Base-by-base conservation (phyloP, 768 basidiomycete species). In the Nevesoporus exiguus region DNA sequence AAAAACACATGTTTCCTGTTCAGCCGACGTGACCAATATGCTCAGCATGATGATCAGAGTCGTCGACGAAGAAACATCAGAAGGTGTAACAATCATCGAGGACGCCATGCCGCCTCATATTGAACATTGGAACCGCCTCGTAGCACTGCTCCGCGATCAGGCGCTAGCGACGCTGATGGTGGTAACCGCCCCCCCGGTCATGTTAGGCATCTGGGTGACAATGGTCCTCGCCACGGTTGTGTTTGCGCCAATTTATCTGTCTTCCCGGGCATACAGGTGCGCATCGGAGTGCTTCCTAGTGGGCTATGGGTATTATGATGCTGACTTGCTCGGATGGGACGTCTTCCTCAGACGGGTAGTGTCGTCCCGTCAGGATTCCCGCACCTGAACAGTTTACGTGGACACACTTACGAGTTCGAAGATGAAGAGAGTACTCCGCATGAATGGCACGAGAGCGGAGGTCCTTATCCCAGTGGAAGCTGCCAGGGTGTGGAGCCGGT, bases 161-260 rank as follows among this genome's bases (percentile, higher is more conserved):
- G n/a, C 25, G 15, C 31, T 29, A 1, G 22, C 24, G 45, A 17
- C n/a, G n/a, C n/a, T n/a, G n/a, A n/a, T n/a, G 15, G 47, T 22
- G 21, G 33, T 49, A 15, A 47, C 11, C 3, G 31, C 57, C 13
- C 42, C 49, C 1, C 47, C 44, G 0, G 52, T 42, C 6, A 3
- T 60, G 5, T 40, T 67, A 4, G 65, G 65, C 7, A 51, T 67
- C n/a, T 66, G 65, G 0, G 48, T 43, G 0, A 30, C 66, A 9
- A 60, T 57, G 2, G 7, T 61, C 29, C 55, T 64, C 6, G 57
- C 56, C 3, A 45, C 51, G 13, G 19, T 55, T 3, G 14, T 56
- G 1, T 14, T 50, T 21, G 1, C 46, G 14, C 65, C 65, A 3
- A n/a, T 56, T 22, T 52, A 55, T 34, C 29, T 48, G 10, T 59